Evolutionary conservation across 2,329 filamentous ascomycete species (phyloP).

Genomic region (Epicoccum sorghinum): DNA sequence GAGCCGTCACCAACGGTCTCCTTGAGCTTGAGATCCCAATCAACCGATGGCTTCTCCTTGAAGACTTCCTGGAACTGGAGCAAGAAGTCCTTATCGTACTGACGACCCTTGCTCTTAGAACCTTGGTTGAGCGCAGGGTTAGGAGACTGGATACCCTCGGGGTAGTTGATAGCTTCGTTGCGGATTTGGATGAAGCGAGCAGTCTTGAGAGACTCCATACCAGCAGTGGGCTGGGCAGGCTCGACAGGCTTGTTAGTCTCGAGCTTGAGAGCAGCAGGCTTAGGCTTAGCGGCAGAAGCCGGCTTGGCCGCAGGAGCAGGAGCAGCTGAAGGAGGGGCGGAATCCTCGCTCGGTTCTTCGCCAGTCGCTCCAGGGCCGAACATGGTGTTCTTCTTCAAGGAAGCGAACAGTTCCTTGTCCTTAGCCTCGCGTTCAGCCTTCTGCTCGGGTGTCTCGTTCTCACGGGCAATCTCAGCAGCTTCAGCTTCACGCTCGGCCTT

Average conservation of each 20-base stretch:
- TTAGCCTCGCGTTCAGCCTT: slow-evolving; percentile 50
- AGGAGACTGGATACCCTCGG: slow-evolving; percentile 81
- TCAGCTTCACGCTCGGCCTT: slow-evolving; percentile 57
- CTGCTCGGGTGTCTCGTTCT: slow-evolving; percentile 49
- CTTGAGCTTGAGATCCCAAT: slow-evolving; percentile 90
- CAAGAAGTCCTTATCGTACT: slow-evolving; percentile 94
- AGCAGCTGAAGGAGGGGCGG: slow-evolving; percentile 56
- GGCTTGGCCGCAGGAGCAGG: slow-evolving; percentile 37
- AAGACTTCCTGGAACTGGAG: slow-evolving; percentile 96
- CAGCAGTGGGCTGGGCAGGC: slow-evolving; percentile 89
- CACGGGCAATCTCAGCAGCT: slow-evolving; percentile 52
- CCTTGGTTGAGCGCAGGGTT: slow-evolving; percentile 89
- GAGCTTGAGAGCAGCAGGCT: slow-evolving; percentile 88
- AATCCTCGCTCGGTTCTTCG: slow-evolving; percentile 29
- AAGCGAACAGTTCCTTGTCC: slow-evolving; percentile 50
- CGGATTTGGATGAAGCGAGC: slow-evolving; percentile 85
- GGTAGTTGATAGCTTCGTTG: slow-evolving; percentile 76
- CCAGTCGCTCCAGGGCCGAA: slow-evolving; percentile 54
- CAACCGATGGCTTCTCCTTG: slow-evolving; percentile 92
- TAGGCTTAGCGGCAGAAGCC: slow-evolving; percentile 68
- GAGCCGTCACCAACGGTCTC: slow-evolving; percentile 81
- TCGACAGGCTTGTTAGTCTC: slow-evolving; percentile 86
- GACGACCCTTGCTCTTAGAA: slow-evolving; percentile 82
- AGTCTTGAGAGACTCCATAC: slow-evolving; percentile 90
- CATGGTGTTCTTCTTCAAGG: slow-evolving; percentile 55